Evolutionary conservation across 345 rosid genomes (phyloP).

Genomic region (Nasturtium officinale): DNA sequence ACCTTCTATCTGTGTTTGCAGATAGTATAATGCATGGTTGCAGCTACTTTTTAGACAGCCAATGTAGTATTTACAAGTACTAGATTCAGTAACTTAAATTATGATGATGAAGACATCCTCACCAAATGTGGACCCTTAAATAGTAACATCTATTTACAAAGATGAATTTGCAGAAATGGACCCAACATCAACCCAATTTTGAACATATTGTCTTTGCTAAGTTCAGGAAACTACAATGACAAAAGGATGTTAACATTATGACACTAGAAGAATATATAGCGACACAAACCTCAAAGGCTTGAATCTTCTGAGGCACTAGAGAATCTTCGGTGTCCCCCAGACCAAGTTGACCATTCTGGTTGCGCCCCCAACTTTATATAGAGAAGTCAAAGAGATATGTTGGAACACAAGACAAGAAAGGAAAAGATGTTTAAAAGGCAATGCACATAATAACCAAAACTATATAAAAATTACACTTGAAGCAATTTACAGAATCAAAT

Average conservation of each 20-base stretch:
- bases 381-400: slow-evolving; percentile 13
- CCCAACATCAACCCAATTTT: slow-evolving; percentile 22
- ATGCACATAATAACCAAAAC: slow-evolving; percentile 6
- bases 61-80: slow-evolving; percentile 7
- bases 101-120: slow-evolving; percentile 1
- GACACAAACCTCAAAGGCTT: slow-evolving; percentile 78
- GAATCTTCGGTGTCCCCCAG: slow-evolving; percentile 86
- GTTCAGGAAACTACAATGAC: slow-evolving; percentile 19
- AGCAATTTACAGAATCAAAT: background rate
- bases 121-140: slow-evolving; percentile 28
- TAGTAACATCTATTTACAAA: slow-evolving; percentile 23
- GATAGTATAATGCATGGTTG: slow-evolving; percentile 5
- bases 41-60: slow-evolving; percentile 10
- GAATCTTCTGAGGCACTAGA: slow-evolving; percentile 84
- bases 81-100: background rate
- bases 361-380: slow-evolving; percentile 90
- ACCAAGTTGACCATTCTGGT: slow-evolving; percentile 99
- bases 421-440: background rate
- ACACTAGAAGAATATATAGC: slow-evolving; percentile 15
- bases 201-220: slow-evolving; percentile 2
- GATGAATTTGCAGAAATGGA: slow-evolving; percentile 28
- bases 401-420: background rate
- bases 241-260: background rate
- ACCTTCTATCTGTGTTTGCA: slow-evolving; percentile 18
- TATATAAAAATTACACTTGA: background rate